phyloP scores from a whole-genome alignment of 257 asterid genomes.

The Schizonepeta tenuifolia region DNA sequence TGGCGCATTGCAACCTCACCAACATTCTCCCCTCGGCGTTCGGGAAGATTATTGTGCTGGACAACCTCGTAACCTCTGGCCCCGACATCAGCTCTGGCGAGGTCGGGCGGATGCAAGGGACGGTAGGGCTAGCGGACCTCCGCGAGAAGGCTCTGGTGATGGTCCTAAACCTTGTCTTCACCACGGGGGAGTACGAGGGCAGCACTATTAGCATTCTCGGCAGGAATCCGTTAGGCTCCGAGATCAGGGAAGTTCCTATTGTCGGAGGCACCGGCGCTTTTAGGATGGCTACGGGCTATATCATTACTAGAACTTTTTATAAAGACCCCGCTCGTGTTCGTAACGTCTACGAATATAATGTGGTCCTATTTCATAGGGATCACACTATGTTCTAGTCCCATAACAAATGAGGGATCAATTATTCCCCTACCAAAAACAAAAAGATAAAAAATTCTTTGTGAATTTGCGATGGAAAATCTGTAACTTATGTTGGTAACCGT shows the following conservation, averaged over 20 bases:
- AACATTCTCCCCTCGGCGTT: constrained; percentile 28
- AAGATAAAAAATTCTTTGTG: too few species aligned
- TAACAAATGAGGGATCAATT: too few species aligned
- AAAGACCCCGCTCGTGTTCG: constrained; percentile 20
- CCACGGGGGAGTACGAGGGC: constrained; percentile 36
- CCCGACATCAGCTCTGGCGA: constrained; percentile 25
- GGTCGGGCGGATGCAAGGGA: constrained; percentile 47
- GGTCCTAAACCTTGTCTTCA: constrained; percentile 40
- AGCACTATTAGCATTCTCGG: constrained; percentile 44
- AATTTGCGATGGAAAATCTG: too few species aligned
- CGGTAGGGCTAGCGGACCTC: constrained; percentile 37
- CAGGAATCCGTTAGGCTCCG: constrained; percentile 22
- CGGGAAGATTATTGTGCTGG: constrained; percentile 23
- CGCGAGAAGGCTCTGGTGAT: constrained; percentile 31
- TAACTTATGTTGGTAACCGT: too few species aligned
- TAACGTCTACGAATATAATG: constrained; percentile 28
- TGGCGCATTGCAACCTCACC: constrained; percentile 30
- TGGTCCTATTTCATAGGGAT: constrained; percentile 17
- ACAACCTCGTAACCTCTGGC: constrained; percentile 36
- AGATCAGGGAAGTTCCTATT: constrained; percentile 33
- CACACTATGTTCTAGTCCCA: neutral
- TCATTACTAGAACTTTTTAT: constrained; percentile 14
- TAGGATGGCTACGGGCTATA: constrained; percentile 42
- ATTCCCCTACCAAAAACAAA: too few species aligned
- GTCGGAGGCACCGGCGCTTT: constrained; percentile 50